Evolutionary conservation across 129 eudicot genomes (phyloP).

Genomic region (Tagetes erecta): DNA sequence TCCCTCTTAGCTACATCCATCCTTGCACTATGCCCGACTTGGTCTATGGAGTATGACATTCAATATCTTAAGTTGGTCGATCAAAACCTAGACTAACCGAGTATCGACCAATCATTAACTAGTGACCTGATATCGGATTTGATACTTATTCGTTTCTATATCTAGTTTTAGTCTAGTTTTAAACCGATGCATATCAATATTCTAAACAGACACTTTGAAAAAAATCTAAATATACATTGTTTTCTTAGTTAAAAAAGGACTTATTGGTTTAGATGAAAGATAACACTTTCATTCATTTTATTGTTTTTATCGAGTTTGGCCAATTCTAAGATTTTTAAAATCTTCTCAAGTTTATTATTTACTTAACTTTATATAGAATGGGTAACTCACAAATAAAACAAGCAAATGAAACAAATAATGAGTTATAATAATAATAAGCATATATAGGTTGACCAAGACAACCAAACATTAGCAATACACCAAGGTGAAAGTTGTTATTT

Average conservation of each 20-base stretch:
- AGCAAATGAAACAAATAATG: neutral
- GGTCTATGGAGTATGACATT: too few species aligned
- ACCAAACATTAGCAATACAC: slow-evolving; percentile 10
- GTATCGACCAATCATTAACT: too few species aligned
- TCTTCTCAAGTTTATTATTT: neutral
- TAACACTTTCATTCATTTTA: neutral
- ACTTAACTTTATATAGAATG: neutral
- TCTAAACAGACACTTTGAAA: too few species aligned
- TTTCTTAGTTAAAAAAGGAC: neutral
- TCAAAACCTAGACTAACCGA: too few species aligned
- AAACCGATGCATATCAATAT: neutral
- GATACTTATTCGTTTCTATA: too few species aligned
- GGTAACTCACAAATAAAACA: neutral
- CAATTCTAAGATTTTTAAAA: neutral
- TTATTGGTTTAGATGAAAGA: neutral
- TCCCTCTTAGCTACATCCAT: too few species aligned
- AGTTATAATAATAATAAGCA: neutral
- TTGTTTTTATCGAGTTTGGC: neutral
- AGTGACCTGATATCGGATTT: too few species aligned
- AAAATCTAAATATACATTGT: neutral
- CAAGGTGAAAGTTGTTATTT: slow-evolving; percentile 15
- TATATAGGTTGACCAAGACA: slow-evolving; percentile 1
- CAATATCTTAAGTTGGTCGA: too few species aligned
- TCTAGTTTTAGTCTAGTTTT: neutral
- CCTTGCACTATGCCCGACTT: too few species aligned